A percentile compares a stretch with the other conserved stretches of the same genome.
These are phyloP conservation scores for Schizothecium vesticola DNA, from an alignment of 495 filamentous ascomycete species.

Conservation along the genomic window DNA sequence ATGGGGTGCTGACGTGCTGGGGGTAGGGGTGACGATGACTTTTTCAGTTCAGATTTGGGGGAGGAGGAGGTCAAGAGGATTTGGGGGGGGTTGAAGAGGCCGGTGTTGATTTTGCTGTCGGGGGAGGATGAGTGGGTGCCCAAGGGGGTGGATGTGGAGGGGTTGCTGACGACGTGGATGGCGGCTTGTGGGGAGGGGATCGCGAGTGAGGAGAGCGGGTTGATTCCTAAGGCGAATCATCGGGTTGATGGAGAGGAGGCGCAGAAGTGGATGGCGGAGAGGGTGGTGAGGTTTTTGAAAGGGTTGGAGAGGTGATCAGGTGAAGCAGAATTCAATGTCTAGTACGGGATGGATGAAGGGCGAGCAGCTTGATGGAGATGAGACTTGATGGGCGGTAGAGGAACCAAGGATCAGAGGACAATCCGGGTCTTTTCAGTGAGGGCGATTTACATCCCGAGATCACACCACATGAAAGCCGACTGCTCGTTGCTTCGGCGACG, in stretches of 20 bases:
- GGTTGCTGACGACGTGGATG: constrained; percentile 61
- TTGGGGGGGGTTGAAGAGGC: constrained; percentile 56
- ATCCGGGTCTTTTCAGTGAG: no score
- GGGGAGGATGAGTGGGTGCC: constrained; percentile 71
- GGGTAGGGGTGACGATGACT: constrained; percentile 70
- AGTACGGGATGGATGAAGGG: no score
- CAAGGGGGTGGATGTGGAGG: constrained; percentile 54
- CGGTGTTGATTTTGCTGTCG: constrained; percentile 62
- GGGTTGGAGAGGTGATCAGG: constrained; percentile 12
- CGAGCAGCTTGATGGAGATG: background rate
- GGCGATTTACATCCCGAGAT: no score
- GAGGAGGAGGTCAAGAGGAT: constrained; percentile 53
- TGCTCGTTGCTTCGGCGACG: no score
- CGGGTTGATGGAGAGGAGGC: constrained; percentile 34
- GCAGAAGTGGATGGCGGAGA: constrained; percentile 34
- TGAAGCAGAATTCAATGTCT: background rate
- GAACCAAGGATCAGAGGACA: no score
- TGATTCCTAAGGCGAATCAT: constrained; percentile 42
- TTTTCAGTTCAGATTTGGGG: constrained; percentile 73
- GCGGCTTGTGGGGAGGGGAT: constrained; percentile 31
- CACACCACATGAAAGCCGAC: no score
- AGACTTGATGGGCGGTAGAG: background rate
- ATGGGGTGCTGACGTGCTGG: background rate
- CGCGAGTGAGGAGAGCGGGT: constrained; percentile 35
- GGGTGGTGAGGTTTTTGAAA: constrained; percentile 34